Conservation (phyloP, 441 rosid species). For the Macaranga tanarius region DNA sequence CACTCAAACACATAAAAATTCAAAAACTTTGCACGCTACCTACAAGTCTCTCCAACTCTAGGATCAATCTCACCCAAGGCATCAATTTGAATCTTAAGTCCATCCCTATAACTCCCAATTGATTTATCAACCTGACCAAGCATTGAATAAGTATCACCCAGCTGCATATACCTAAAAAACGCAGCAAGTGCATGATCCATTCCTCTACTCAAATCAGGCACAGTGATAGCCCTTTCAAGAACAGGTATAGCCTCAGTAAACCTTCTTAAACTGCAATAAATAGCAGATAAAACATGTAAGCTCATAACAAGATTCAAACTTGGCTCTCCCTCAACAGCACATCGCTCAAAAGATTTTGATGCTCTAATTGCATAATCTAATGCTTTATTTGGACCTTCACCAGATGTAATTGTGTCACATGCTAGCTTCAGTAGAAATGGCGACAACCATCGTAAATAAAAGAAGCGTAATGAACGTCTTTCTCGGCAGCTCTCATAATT, state of each 20-base stretch:
- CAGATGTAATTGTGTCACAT: conserved; percentile 88
- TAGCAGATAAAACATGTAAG: conserved; percentile 87
- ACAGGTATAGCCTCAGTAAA: conserved; percentile 89
- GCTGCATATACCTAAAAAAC: conserved; percentile 92
- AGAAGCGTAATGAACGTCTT: conserved; percentile 93
- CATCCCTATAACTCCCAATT: conserved; percentile 77
- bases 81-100: conserved; percentile 90
- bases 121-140: conserved; percentile 88
- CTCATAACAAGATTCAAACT: conserved; percentile 95
- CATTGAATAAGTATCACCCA: conserved; percentile 95
- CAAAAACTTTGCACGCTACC: conserved; percentile 35
- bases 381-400: conserved; percentile 85
- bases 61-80: conserved; percentile 91
- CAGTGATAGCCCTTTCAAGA: conserved; percentile 72
- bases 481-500: conserved; percentile 97
- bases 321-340: conserved; percentile 70
- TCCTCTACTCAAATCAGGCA: conserved; percentile 66
- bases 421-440: conserved; percentile 86
- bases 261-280: conserved; percentile 86
- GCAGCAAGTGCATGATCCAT: conserved; percentile 90
- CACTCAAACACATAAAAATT: background rate
- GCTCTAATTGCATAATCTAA: conserved; percentile 90
- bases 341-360: conserved; percentile 81
- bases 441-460: conserved; percentile 91
- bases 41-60: conserved; percentile 98